phyloP scores from a whole-genome alignment of 805 yeast genomes.

The Spathaspora girioi region DNA sequence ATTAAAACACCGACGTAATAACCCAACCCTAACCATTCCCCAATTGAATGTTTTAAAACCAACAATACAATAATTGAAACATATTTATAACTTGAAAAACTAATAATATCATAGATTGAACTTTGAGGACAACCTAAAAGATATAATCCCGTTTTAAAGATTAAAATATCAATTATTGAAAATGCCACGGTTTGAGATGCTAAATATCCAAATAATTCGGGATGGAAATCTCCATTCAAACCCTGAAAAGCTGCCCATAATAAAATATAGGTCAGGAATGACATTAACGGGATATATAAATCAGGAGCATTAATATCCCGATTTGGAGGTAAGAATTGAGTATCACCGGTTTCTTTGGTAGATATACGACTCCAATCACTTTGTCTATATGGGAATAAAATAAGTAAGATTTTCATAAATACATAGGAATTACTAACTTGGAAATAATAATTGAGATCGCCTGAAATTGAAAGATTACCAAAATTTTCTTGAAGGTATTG shows the following conservation, averaged over 20 bases:
- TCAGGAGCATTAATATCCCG: conserved; percentile 95
- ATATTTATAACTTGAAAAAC: conserved; percentile 93
- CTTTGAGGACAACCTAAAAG: conserved; percentile 63
- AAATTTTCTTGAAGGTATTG: conserved; percentile 74
- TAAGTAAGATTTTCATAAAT: conserved; percentile 61
- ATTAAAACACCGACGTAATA: conserved; percentile 34
- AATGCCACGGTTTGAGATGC: conserved; percentile 85
- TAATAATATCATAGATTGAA: conserved; percentile 71
- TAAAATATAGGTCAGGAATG: conserved; percentile 80
- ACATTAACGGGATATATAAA: conserved; percentile 92
- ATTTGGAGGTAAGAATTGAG: conserved; percentile 64
- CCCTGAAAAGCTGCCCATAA: conserved; percentile 85
- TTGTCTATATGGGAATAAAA: conserved; percentile 83
- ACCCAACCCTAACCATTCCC: conserved; percentile 23
- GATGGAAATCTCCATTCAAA: conserved; percentile 84
- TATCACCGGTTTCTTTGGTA: conserved; percentile 15
- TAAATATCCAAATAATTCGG: conserved; percentile 83
- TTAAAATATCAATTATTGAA: conserved; percentile 67
- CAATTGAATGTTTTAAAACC: conserved; percentile 46
- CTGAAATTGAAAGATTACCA: conserved; percentile 44
- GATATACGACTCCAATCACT: conserved; percentile 72
- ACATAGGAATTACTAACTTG: conserved; percentile 90
- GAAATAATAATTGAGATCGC: conserved; percentile 78
- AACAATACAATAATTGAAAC: conserved; percentile 68
- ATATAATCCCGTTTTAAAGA: conserved; percentile 81